Base-by-base conservation (phyloP, 202 grass and related monocot species). In the Zizania palustris region DNA sequence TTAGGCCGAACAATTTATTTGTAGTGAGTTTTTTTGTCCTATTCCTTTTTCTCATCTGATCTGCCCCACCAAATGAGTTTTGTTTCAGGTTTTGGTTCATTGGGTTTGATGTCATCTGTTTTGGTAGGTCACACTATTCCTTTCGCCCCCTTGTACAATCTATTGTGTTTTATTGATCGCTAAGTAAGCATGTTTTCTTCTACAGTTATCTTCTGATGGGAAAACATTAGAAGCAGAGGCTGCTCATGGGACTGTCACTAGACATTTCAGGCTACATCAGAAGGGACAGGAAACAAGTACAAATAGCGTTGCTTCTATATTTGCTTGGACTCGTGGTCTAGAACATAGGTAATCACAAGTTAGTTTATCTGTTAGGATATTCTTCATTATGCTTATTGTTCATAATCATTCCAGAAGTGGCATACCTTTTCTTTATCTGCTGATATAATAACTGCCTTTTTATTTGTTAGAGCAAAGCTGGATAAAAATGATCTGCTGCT, bases 241-340 rank as follows among this genome's bases (percentile, higher is more conserved):
- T 58, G 93, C 93, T 65, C 93, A 97, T 90, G 93, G 93, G 69
- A 97, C 90, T 66, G 90, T 97, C 53, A 90, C 87, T 39, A 85
- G 90, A 78, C 93, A 97, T 86, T 97, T 88, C 63, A 92, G 93
- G 83, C 57, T 93, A 38, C 75, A 93, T 82, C 53, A 93, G 77
- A 93, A 97, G 74, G 93, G 93, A 60, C 85, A 90, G 75, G 93
- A 93, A 80, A 93, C 93, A 10, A 97, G 93, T 79, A 97, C 93
- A 53, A 97, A 97, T 68, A 93, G 93, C 80, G 90, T 97, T 70
- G 93, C 93, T 56, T 97, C 90, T 50, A 97, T 97, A 64, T 97
- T 97, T 79, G 93, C 93, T 73, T 96, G 92, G 92, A 89, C 89
- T 22, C 86, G 92, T 83, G 92, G 92, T 59, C 87, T 96, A 59